Percentiles rank a stretch among this genome's conserved stretches.
Conservation (phyloP, 352 stramenopile species). For the Phytophthora tentaculata region DNA sequence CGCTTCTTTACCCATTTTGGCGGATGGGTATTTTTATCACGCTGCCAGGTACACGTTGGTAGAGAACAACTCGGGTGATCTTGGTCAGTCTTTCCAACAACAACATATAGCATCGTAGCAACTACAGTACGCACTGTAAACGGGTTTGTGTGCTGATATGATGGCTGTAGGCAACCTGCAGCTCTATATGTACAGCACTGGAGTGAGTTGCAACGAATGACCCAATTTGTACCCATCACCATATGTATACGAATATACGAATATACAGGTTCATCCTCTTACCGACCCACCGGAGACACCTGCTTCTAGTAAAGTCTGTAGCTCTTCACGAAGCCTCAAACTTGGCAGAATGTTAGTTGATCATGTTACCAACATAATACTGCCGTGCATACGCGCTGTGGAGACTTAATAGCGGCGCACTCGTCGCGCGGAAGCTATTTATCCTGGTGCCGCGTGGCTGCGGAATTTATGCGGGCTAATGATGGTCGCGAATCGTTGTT, state of each 20-base stretch:
- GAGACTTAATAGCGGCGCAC: not conserved
- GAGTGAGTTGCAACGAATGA: no score
- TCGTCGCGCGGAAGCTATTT: constrained; percentile 48
- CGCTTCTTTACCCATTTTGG: not conserved
- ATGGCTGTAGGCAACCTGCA: no score
- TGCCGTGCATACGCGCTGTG: not conserved
- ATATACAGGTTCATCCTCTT: constrained; percentile 13
- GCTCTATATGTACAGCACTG: no score
- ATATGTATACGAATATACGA: constrained; percentile 25
- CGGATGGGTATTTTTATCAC: constrained; percentile 36
- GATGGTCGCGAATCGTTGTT: constrained; percentile 30
- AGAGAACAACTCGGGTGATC: no score
- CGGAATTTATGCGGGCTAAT: constrained; percentile 32
- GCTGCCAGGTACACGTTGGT: constrained; percentile 14
- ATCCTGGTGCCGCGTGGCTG: constrained; percentile 5
- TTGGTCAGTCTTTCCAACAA: no score
- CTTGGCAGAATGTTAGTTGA: not conserved
- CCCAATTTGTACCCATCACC: not conserved
- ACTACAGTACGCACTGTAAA: no score
- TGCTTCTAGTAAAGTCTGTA: not conserved
- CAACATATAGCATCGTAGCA: no score
- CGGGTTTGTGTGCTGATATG: no score
- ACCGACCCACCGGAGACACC: not conserved
- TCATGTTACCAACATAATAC: constrained; percentile 8
- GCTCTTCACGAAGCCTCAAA: not conserved